Conservation (phyloP, 495 filamentous ascomycete genomes). For the Talaromyces trachyspermus region DNA sequence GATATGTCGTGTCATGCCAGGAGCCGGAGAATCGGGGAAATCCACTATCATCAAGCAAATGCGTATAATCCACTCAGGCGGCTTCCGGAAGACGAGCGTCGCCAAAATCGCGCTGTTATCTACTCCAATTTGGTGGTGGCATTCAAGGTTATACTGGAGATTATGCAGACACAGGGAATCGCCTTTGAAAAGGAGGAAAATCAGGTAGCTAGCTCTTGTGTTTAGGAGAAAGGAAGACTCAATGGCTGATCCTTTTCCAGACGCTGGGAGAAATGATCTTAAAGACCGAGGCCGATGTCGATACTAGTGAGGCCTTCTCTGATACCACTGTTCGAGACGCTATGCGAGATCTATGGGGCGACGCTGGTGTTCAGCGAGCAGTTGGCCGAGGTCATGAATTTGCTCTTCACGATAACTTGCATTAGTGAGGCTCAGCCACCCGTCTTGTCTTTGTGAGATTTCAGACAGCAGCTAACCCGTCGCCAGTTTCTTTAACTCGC, state of each 20-base stretch:
- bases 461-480: constrained; percentile 2
- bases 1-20: too few relatives aligned
- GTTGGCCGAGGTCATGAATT: constrained; percentile 92
- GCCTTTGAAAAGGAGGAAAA: constrained; percentile 69
- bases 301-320: constrained; percentile 64
- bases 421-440: too few relatives aligned
- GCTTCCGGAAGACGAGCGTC: constrained; percentile 87
- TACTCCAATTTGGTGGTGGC: constrained; percentile 88
- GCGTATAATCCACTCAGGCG: constrained; percentile 93
- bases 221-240: constrained; percentile 10
- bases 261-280: constrained; percentile 28
- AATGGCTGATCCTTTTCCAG: too few relatives aligned
- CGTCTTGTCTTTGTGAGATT: background rate
- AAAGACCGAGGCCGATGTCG: constrained; percentile 62
- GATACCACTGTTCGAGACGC: constrained; percentile 58
- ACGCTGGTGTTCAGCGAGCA: constrained; percentile 74
- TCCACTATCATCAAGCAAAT: constrained; percentile 99
- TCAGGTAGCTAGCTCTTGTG: constrained; percentile 42
- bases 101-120: constrained; percentile 89
- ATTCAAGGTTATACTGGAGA: constrained; percentile 83
- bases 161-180: constrained; percentile 82
- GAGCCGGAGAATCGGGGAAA: constrained; percentile 95
- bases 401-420: constrained; percentile 88
- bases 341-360: constrained; percentile 77
- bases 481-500: constrained; percentile 77